Conservation (phyloP, 768 basidiomycete species). For the Neoboletus magnificus region DNA sequence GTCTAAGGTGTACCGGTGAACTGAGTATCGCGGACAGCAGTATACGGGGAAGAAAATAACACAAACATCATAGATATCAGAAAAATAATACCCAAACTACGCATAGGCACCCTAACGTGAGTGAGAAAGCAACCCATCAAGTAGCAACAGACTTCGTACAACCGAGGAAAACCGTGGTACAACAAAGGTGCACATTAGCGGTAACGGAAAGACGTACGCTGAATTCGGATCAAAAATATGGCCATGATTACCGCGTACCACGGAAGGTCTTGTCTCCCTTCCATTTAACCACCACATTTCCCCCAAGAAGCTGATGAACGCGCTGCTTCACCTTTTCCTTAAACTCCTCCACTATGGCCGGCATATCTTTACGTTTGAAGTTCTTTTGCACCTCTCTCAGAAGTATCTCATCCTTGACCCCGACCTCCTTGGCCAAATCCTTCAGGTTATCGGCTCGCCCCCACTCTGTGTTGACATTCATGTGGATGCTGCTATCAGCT, state of each 20-base stretch:
- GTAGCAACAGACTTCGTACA: background rate
- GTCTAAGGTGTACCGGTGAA: too few relatives aligned
- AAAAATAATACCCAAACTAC: too few relatives aligned
- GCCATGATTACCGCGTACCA: background rate
- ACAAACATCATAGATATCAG: too few relatives aligned
- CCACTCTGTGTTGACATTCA: conserved; percentile 8
- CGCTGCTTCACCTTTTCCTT: background rate
- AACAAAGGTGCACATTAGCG: background rate
- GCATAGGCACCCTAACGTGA: background rate
- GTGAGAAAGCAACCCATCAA: background rate
- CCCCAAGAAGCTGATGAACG: conserved; percentile 1
- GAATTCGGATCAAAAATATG: background rate
- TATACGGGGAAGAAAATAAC: too few relatives aligned
- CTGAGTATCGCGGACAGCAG: too few relatives aligned
- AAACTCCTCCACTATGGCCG: conserved; percentile 1
- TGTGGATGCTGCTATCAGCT: conserved; percentile 8
- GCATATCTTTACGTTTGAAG: conserved; percentile 1
- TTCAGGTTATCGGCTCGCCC: background rate
- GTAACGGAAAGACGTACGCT: background rate
- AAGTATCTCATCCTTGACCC: background rate
- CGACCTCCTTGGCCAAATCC: conserved; percentile 3
- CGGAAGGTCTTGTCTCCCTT: conserved; percentile 11
- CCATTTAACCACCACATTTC: conserved; percentile 1
- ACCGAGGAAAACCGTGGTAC: background rate
- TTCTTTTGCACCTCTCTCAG: too few relatives aligned